phyloP scores from a whole-genome alignment of 139 green algal species.

The Tetratostichococcus sp. region DNA sequence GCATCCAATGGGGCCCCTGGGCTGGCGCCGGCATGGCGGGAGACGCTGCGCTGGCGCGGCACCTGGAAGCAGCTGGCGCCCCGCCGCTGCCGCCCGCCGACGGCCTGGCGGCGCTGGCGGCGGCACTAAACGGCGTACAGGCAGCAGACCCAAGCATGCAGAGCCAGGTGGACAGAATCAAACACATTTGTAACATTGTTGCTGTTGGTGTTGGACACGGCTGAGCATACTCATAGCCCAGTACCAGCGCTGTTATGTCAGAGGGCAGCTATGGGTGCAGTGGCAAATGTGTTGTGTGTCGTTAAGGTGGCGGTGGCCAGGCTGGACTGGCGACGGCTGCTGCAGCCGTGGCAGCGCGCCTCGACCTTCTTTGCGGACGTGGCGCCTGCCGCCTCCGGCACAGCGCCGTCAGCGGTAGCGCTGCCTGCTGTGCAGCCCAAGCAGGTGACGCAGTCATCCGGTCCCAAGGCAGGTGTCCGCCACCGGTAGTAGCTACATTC shows the following conservation, averaged over 20 bases:
- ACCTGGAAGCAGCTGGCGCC: constrained; percentile 73
- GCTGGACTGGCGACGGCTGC: not conserved
- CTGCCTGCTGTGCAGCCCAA: not conserved
- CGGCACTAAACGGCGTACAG: constrained; percentile 2
- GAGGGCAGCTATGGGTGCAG: too few species aligned
- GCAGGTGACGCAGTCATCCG: not conserved
- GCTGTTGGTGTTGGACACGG: too few species aligned
- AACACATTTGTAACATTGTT: too few species aligned
- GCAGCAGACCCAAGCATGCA: too few species aligned
- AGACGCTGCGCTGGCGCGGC: constrained; percentile 24
- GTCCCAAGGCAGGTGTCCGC: too few species aligned
- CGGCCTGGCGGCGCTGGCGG: constrained; percentile 27
- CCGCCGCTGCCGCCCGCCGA: constrained; percentile 26
- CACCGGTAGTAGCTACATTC: too few species aligned
- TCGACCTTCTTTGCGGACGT: not conserved
- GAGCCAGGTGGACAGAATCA: not conserved
- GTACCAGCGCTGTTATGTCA: not conserved
- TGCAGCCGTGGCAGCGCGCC: not conserved
- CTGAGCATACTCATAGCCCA: too few species aligned
- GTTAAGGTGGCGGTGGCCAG: not conserved
- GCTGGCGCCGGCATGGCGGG: constrained; percentile 52
- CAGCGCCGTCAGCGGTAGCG: not conserved
- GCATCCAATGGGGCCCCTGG: constrained; percentile 65
- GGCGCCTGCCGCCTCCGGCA: not conserved
- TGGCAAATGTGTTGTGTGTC: not conserved